These are phyloP conservation scores for Peronospora farinosa DNA, from an alignment of 352 stramenopile genomes.

Conservation along the genomic window DNA sequence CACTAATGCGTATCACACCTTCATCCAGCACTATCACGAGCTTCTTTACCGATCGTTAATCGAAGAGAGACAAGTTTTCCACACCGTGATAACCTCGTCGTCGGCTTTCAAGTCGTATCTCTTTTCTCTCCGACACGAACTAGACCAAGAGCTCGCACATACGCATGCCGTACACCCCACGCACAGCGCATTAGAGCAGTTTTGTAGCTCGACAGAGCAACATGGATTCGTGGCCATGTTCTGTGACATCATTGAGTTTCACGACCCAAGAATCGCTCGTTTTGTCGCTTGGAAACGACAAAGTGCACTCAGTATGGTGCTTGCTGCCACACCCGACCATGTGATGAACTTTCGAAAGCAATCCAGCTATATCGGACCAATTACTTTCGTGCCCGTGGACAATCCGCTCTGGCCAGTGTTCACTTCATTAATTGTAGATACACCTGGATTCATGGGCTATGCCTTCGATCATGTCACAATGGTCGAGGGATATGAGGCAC, in stretches of 20 bases:
- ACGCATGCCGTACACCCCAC: constrained; percentile 31
- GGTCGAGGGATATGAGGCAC: constrained; percentile 44
- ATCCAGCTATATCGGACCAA: constrained; percentile 41
- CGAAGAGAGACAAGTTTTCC: constrained; percentile 25
- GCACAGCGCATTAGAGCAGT: constrained; percentile 45
- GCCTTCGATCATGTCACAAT: constrained; percentile 61
- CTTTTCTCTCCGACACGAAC: constrained; percentile 32
- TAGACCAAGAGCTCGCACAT: constrained; percentile 49
- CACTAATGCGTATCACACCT: constrained; percentile 34
- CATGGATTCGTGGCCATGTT: constrained; percentile 77
- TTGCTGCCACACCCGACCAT: constrained; percentile 48
- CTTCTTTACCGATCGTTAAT: constrained; percentile 38
- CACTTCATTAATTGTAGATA: constrained; percentile 31
- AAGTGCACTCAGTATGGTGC: constrained; percentile 55
- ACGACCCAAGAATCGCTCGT: constrained; percentile 40
- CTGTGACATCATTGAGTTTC: constrained; percentile 68
- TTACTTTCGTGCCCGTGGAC: constrained; percentile 62
- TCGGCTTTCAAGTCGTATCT: constrained; percentile 53
- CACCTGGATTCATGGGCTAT: constrained; percentile 62
- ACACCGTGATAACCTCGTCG: constrained; percentile 35
- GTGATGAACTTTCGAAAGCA: constrained; percentile 54
- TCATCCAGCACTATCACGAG: constrained; percentile 36
- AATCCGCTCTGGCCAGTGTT: constrained; percentile 69
- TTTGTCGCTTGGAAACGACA: constrained; percentile 55
- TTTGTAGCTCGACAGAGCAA: constrained; percentile 41